phyloP scores from a whole-genome alignment of 305 asterid species.

The Fraxinus dipetala region DNA sequence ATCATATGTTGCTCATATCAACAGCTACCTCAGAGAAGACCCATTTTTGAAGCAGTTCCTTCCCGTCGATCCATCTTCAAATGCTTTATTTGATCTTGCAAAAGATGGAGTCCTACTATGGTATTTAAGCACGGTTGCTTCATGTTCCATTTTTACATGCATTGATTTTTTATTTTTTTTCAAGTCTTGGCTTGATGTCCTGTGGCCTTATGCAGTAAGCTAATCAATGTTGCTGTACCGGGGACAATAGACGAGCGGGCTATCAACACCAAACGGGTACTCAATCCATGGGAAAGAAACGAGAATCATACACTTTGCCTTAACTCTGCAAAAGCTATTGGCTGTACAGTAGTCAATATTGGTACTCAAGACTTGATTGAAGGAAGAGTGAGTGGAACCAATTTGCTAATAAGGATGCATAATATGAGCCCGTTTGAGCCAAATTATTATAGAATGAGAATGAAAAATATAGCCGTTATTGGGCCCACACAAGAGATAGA shows the following conservation, averaged over 20 bases:
- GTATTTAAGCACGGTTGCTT: slow-evolving; percentile 42
- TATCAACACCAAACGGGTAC: slow-evolving; percentile 73
- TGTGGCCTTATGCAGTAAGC: slow-evolving; percentile 54
- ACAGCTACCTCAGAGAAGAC: slow-evolving; percentile 95
- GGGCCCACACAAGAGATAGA: too few species aligned
- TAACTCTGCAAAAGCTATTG: slow-evolving; percentile 98
- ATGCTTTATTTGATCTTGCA: slow-evolving; percentile 79
- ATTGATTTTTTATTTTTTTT: background rate
- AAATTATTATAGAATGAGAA: too few species aligned
- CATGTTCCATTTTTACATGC: slow-evolving; percentile 3
- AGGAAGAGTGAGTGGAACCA: slow-evolving; percentile 80
- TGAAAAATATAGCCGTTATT: too few species aligned
- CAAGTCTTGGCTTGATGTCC: background rate
- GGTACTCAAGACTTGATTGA: slow-evolving; percentile 93
- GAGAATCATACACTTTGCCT: slow-evolving; percentile 95
- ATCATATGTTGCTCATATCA: slow-evolving; percentile 90
- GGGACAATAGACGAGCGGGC: slow-evolving; percentile 91
- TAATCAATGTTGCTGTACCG: slow-evolving; percentile 97
- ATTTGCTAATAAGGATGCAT: slow-evolving; percentile 14
- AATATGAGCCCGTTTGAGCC: background rate
- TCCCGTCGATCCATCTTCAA: slow-evolving; percentile 72
- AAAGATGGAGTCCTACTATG: slow-evolving; percentile 94
- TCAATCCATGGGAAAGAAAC: slow-evolving; percentile 99
- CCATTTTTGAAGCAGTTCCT: slow-evolving; percentile 89
- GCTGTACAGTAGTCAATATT: slow-evolving; percentile 93